Base-by-base conservation (phyloP, 2,329 filamentous ascomycete species). In the Fusarium sp. region DNA sequence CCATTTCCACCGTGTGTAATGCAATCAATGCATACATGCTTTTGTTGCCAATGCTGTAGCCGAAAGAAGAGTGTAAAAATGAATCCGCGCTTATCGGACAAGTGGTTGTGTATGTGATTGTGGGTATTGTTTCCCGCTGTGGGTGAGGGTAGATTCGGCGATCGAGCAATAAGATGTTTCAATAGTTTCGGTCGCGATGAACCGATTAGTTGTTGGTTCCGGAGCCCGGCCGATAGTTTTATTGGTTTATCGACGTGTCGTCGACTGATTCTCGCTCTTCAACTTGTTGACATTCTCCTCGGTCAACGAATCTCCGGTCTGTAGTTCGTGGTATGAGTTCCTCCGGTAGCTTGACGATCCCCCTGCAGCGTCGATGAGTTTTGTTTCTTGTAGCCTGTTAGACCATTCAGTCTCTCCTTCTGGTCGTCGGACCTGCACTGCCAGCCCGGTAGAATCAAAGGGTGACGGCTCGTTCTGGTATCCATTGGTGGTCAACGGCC, bases 231-330 rank as follows among this genome's bases (percentile, higher is more conserved):
- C 38, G 23, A 35, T 37, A 19, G 35, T 30, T 32, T 52, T 10
- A 35, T 58, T 40, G 25, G 63, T 37, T 59, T 75, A 76, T 49
- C 68, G 70, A 30, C 71, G 75, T 56, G 68, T 53, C 35, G 66
- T 69, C 42, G 69, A 70, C 50, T 74, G 70, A 50, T 77, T 82
- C 62, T 85, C 82, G 64, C 79, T 80, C 64, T 83, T 82, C 49
- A 89, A 74, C 68, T 81, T 86, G 40, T 85, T 86, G 52, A 89
- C 80, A 72, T 89, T 89, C 75, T 87, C 87, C 69, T 88, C 85
- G 2, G 88, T 89, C 69, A 89, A 74, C 9, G 84, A 84, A 61
- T 88, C 85, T 6, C 83, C 83, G 12, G 75, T 64, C 16, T 80
- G 77, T 32, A 76, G 67, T 43, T 81, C 83, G 15, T 83, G 79